Conservation (phyloP, 331 rosid genomes). For the Pyrus hybrid region DNA sequence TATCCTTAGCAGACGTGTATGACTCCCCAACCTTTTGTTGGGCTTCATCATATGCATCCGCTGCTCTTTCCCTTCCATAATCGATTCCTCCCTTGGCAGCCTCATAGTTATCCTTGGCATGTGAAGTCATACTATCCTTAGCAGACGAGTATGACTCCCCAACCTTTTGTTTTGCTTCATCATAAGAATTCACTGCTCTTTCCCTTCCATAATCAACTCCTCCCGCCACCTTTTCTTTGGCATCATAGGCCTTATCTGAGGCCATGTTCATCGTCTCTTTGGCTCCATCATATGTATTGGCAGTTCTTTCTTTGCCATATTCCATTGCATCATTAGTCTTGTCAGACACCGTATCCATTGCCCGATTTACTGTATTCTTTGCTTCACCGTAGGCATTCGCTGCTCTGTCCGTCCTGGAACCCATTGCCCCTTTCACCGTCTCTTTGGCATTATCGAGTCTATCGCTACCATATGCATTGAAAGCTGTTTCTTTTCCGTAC, state of each 20-base stretch:
- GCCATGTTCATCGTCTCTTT: neutral
- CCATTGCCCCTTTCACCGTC: slow-evolving; percentile 7
- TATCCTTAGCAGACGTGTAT: slow-evolving; percentile 19
- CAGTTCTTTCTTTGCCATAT: neutral
- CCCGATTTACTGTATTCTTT: neutral
- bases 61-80: slow-evolving; percentile 13
- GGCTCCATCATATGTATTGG: neutral
- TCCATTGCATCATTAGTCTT: neutral
- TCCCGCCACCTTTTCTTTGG: slow-evolving; percentile 11
- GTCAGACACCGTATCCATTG: neutral
- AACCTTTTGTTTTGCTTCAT: neutral
- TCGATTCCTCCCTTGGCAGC: slow-evolving; percentile 34
- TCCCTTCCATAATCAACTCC: neutral
- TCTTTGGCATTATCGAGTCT: slow-evolving; percentile 6
- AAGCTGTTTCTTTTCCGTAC: neutral
- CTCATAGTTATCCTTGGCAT: slow-evolving; percentile 34
- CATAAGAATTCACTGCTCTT: neutral
- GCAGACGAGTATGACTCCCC: neutral
- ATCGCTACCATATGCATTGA: neutral
- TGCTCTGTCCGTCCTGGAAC: neutral
- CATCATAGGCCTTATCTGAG: neutral
- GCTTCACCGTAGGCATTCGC: neutral
- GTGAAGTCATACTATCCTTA: slow-evolving; percentile 19
- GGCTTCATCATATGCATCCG: slow-evolving; percentile 11
- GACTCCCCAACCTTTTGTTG: slow-evolving; percentile 17